These are phyloP conservation scores for Avicennia marina DNA, from an alignment of 257 asterid species.

Conservation along the genomic window DNA sequence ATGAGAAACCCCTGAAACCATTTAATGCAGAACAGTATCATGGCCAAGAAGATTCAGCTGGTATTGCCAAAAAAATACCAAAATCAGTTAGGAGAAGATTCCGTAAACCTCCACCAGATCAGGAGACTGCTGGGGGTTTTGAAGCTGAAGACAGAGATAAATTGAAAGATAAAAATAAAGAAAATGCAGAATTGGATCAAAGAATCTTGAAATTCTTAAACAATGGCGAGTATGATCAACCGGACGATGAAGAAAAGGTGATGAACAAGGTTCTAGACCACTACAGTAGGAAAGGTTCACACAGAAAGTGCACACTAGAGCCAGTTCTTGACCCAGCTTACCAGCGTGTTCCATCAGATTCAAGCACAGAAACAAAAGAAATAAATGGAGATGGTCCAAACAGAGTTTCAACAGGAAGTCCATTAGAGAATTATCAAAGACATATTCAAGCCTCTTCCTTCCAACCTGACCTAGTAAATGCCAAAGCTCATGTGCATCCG, in stretches of 20 bases:
- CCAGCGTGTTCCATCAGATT: too few species aligned
- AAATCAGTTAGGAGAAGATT: conserved; percentile 49
- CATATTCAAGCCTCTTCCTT: conserved; percentile 51
- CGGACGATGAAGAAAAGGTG: conserved; percentile 50
- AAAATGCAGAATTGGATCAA: conserved; percentile 30
- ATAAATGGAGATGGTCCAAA: conserved; percentile 11
- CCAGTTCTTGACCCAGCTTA: neutral
- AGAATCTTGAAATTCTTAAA: conserved; percentile 38
- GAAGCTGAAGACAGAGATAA: conserved; percentile 5
- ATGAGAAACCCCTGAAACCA: too few species aligned
- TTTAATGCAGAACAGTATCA: neutral
- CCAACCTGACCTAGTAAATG: conserved; percentile 34
- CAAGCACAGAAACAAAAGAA: neutral
- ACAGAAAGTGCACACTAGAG: conserved; percentile 10
- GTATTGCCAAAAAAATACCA: conserved; percentile 21
- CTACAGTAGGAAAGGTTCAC: conserved; percentile 40
- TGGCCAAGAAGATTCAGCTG: conserved; percentile 6
- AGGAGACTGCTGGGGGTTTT: conserved; percentile 1
- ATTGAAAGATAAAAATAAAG: conserved; percentile 22
- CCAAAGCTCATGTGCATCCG: conserved; percentile 60
- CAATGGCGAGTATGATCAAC: conserved; percentile 14
- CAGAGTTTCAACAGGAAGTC: conserved; percentile 24
- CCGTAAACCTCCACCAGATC: conserved; percentile 19
- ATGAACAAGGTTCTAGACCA: conserved; percentile 51
- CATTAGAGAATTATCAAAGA: conserved; percentile 25